Conservation (phyloP, 352 stramenopile genomes). For the Pythium biforme region DNA sequence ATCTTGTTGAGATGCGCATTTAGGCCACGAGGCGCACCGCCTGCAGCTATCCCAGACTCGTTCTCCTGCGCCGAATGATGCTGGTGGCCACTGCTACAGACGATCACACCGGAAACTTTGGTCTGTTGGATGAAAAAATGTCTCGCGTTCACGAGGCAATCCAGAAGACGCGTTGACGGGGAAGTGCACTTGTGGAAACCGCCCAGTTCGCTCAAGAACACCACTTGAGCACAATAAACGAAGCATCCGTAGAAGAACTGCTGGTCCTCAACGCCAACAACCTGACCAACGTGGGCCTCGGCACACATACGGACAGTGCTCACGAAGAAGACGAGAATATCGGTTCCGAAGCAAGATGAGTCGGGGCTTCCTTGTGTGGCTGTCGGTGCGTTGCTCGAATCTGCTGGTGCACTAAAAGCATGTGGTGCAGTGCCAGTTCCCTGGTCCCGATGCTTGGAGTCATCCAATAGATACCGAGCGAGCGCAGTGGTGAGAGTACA, state of each 20-base stretch:
- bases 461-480: slow-evolving; percentile 50
- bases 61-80: neutral
- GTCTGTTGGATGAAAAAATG: slow-evolving; percentile 65
- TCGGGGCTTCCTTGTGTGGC: neutral
- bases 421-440: neutral
- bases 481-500: slow-evolving; percentile 52
- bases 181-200: slow-evolving; percentile 34
- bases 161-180: slow-evolving; percentile 33
- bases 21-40: slow-evolving; percentile 19
- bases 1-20: slow-evolving; percentile 46
- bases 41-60: neutral
- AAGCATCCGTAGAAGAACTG: slow-evolving; percentile 74
- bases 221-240: slow-evolving; percentile 60
- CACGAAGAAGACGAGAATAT: slow-evolving; percentile 52
- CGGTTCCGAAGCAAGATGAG: slow-evolving; percentile 46
- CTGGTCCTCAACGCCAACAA: slow-evolving; percentile 52
- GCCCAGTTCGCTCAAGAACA: slow-evolving; percentile 55
- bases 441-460: slow-evolving; percentile 38
- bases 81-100: slow-evolving; percentile 31
- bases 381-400: neutral
- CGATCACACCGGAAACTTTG: slow-evolving; percentile 56
- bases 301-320: slow-evolving; percentile 42
- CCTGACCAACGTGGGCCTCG: slow-evolving; percentile 32
- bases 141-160: slow-evolving; percentile 45
- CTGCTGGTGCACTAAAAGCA: neutral